These are phyloP conservation scores for Corymbia maculata DNA, from an alignment of 345 rosid species.

Conservation along the genomic window DNA sequence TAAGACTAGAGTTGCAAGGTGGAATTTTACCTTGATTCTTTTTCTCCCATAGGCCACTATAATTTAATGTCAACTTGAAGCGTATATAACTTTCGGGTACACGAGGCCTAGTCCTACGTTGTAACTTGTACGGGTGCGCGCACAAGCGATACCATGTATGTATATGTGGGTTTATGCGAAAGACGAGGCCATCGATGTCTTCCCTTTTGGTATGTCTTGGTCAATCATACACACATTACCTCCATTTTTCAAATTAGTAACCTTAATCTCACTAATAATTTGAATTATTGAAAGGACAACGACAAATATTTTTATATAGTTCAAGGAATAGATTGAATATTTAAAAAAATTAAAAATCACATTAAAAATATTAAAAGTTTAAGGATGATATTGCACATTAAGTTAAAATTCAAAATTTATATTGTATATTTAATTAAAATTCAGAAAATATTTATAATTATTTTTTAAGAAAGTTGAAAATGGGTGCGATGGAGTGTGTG, in stretches of 20 bases:
- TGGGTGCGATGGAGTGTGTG: too few relatives aligned
- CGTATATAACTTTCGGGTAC: background rate
- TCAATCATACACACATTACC: background rate
- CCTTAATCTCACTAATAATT: background rate
- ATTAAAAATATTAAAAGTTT: rapidly evolving
- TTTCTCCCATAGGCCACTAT: background rate
- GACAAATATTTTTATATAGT: too few relatives aligned
- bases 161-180: background rate
- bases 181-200: background rate
- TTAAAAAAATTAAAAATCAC: too few relatives aligned
- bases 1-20: background rate
- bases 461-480: too few relatives aligned
- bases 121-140: background rate
- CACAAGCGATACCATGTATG: background rate
- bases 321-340: too few relatives aligned
- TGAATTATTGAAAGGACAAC: background rate
- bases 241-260: background rate
- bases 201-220: background rate
- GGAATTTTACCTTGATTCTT: background rate
- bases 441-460: too few relatives aligned
- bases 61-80: background rate
- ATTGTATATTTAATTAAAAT: too few relatives aligned
- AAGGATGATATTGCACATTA: rapidly evolving
- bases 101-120: background rate
- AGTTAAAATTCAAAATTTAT: too few relatives aligned